Conservation (phyloP, 108 stramenopile species). For the Skeletonema costatum region DNA sequence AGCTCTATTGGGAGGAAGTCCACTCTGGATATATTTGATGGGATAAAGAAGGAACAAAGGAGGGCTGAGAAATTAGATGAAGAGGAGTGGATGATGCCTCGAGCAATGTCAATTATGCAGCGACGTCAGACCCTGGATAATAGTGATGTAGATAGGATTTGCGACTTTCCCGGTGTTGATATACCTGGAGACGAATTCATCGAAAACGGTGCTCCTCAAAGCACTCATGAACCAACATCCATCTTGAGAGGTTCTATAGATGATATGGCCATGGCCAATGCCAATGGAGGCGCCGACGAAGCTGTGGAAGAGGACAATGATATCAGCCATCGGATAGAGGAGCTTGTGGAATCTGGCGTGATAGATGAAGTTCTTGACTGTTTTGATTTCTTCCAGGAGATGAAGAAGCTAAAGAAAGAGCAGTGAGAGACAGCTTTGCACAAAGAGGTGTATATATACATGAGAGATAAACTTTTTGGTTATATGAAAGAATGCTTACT, state of each 20-base stretch:
- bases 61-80: background rate
- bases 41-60: background rate
- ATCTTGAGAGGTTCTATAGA: background rate
- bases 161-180: background rate
- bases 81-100: background rate
- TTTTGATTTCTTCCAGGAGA: constrained; percentile 5
- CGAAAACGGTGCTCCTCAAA: constrained; percentile 1
- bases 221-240: background rate
- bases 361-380: constrained; percentile 3
- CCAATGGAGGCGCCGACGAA: too few species aligned
- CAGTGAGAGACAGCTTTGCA: background rate
- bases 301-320: background rate
- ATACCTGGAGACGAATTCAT: background rate
- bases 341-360: background rate
- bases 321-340: background rate
- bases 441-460: too few species aligned
- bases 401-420: constrained; percentile 4
- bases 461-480: too few species aligned
- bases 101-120: background rate
- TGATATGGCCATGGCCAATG: background rate
- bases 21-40: background rate
- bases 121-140: background rate
- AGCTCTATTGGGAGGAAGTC: background rate
- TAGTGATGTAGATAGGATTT: background rate
- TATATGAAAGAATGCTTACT: too few species aligned